Evolutionary conservation across 805 yeast species (phyloP).

Genomic region (Lipomyces lipofer): DNA sequence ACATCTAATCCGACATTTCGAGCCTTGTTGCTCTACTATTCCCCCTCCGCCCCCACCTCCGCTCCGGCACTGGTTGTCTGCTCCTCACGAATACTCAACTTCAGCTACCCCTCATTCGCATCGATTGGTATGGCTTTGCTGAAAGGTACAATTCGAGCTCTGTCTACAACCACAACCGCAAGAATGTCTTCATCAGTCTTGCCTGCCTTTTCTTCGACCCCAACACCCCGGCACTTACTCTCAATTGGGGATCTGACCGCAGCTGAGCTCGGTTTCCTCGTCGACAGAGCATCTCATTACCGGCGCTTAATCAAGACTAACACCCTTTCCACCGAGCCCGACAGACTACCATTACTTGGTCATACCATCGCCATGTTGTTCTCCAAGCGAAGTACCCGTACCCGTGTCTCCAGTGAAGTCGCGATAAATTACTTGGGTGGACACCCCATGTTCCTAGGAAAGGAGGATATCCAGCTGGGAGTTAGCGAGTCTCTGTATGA

Average conservation of each 20-base stretch:
- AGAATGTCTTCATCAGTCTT: conserved; percentile 1
- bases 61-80: conserved; percentile 2
- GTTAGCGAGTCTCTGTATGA: conserved; percentile 88
- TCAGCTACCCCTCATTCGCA: background rate
- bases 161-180: conserved; percentile 11
- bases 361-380: conserved; percentile 81
- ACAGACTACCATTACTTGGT: conserved; percentile 64
- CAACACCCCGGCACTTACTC: conserved; percentile 65
- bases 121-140: background rate
- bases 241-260: conserved; percentile 77
- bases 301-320: conserved; percentile 61
- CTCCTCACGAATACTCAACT: background rate
- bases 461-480: conserved; percentile 94
- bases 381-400: conserved; percentile 91
- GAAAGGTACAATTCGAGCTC: conserved; percentile 9
- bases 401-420: conserved; percentile 91
- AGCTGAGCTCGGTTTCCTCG: conserved; percentile 68
- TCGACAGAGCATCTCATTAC: conserved; percentile 64
- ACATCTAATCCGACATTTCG: too few relatives aligned
- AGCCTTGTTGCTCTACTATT: too few relatives aligned
- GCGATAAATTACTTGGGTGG: conserved; percentile 93
- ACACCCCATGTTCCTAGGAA: conserved; percentile 94
- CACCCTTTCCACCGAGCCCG: conserved; percentile 41
- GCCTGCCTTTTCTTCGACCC: background rate
- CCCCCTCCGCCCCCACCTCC: conserved; percentile 2